phyloP scores from a whole-genome alignment of 2,329 filamentous ascomycete species.

The Pezicula radicicola region DNA sequence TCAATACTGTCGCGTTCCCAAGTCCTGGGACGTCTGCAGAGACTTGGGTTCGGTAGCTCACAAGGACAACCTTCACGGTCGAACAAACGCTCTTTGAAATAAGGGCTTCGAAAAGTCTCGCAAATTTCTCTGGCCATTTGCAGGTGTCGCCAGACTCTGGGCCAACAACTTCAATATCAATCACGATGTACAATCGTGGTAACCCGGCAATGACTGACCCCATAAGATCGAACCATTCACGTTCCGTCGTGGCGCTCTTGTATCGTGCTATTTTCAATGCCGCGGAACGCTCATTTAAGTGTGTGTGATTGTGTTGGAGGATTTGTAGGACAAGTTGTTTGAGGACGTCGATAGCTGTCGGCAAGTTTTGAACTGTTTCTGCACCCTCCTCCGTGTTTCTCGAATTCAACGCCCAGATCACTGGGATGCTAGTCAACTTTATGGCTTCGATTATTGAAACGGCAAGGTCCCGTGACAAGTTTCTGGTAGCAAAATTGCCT shows the following conservation, averaged over 20 bases:
- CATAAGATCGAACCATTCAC: not conserved
- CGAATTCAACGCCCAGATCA: not conserved
- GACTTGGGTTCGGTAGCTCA: no score
- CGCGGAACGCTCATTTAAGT: not conserved
- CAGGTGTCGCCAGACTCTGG: no score
- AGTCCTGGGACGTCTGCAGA: no score
- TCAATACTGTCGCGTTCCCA: no score
- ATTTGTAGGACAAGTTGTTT: not conserved
- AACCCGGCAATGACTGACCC: not conserved
- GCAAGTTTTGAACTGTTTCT: not conserved
- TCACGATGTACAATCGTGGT: not conserved
- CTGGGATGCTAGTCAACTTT: not conserved
- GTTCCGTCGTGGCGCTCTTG: not conserved
- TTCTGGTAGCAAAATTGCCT: not conserved
- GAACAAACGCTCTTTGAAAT: no score
- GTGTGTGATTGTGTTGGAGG: not conserved
- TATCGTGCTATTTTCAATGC: not conserved
- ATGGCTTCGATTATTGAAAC: not conserved
- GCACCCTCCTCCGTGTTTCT: no score
- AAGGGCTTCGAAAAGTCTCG: no score
- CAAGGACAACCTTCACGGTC: no score
- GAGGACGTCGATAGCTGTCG: not conserved
- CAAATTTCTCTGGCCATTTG: no score
- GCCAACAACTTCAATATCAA: not conserved
- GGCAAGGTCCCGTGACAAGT: not conserved